Evolutionary conservation across 192 early-diverging fungal species (phyloP).

Genomic region (Chytriomyces sp.): DNA sequence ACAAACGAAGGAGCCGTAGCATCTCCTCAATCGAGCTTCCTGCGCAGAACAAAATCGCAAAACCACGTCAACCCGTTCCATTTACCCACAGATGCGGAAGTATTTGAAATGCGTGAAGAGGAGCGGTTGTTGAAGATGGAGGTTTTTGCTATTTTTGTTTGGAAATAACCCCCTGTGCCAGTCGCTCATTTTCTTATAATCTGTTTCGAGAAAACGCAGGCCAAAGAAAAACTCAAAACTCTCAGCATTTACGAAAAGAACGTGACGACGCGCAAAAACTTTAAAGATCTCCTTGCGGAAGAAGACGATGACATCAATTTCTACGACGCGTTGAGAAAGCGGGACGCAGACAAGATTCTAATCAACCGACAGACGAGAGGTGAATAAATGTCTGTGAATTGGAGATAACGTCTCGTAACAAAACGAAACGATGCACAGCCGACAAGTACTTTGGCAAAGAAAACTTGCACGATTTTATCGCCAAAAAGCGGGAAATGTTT

Average conservation of each 20-base stretch:
- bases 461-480: constrained; percentile 63
- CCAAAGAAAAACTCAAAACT: constrained; percentile 51
- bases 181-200: neutral
- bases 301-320: constrained; percentile 59
- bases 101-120: constrained; percentile 59
- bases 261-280: constrained; percentile 53
- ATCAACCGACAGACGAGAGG: constrained; percentile 55
- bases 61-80: constrained; percentile 54
- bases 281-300: constrained; percentile 62
- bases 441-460: constrained; percentile 63
- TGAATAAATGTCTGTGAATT: constrained; percentile 9
- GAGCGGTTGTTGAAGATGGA: constrained; percentile 50
- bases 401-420: neutral
- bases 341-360: constrained; percentile 59
- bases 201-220: neutral
- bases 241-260: constrained; percentile 58
- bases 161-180: neutral
- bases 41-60: neutral
- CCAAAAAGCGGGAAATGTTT: constrained; percentile 67
- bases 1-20: constrained; percentile 12
- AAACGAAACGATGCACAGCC: constrained; percentile 31
- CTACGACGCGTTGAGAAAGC: constrained; percentile 52
- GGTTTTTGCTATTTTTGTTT: constrained; percentile 24
- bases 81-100: constrained; percentile 62
- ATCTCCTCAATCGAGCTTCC: neutral